Conservation (phyloP, 2,329 filamentous ascomycete species). For the Fusarium subtropicale region DNA sequence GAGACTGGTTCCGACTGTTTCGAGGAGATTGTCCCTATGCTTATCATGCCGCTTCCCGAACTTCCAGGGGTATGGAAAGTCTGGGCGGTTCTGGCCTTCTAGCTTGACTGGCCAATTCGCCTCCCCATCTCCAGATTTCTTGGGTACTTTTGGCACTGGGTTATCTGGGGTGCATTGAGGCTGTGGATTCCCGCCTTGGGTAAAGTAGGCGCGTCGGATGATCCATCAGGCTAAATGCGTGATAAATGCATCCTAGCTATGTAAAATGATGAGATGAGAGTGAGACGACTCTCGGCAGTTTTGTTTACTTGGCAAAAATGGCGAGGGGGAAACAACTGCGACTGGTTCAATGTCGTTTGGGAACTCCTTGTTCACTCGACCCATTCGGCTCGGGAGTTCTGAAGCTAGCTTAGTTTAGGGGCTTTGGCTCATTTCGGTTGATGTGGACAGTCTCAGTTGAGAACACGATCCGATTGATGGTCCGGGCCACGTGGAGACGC, state of each 20-base stretch:
- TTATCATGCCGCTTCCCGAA: background rate
- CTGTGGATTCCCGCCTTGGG: background rate
- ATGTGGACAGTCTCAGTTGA: background rate
- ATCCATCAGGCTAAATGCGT: background rate
- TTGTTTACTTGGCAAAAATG: conserved; percentile 6
- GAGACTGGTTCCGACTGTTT: background rate
- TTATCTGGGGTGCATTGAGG: background rate
- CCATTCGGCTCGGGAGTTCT: background rate
- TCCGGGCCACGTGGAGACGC: background rate
- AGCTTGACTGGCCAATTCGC: background rate
- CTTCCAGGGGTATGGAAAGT: background rate
- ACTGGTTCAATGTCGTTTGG: background rate
- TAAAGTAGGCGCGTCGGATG: background rate
- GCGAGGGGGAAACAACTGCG: background rate
- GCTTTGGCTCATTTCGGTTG: background rate
- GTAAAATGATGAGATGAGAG: background rate
- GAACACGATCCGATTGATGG: background rate
- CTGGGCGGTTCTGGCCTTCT: background rate
- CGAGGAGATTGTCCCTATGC: background rate
- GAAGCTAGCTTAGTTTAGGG: background rate
- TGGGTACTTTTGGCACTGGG: background rate
- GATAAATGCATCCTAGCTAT: background rate
- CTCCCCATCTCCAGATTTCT: background rate
- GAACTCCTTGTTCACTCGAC: background rate
- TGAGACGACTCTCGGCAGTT: conserved; percentile 1